Evolutionary conservation across 441 rosid genomes (phyloP).

Genomic region (Arabidopsis hybrid): DNA sequence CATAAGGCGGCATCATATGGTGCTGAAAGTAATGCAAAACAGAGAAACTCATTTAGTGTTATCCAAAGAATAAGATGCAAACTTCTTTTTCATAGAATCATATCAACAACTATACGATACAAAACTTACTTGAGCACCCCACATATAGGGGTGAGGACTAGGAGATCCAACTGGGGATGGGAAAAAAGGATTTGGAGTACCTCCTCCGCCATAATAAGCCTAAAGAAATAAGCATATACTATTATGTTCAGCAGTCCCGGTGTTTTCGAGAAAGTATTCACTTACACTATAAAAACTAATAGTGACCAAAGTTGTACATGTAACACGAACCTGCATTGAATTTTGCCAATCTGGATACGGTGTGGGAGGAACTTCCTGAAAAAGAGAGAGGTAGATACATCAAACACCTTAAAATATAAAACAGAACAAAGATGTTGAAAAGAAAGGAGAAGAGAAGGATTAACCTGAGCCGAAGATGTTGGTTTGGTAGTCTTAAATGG

Average conservation of each 20-base stretch:
- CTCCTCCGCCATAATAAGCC: slow-evolving; percentile 97
- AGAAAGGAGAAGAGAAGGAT: neutral
- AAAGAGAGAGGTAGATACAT: slow-evolving; percentile 15
- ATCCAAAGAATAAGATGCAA: slow-evolving; percentile 2
- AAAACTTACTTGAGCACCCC: slow-evolving; percentile 89
- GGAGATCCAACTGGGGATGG: slow-evolving; percentile 93
- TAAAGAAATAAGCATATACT: slow-evolving; percentile 45
- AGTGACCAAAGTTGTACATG: neutral
- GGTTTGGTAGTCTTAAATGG: slow-evolving; percentile 77
- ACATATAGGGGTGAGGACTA: slow-evolving; percentile 85
- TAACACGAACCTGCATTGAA: slow-evolving; percentile 79
- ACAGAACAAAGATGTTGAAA: neutral
- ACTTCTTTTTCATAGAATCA: neutral
- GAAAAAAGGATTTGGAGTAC: slow-evolving; percentile 81
- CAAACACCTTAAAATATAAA: neutral
- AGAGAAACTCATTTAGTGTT: slow-evolving; percentile 2
- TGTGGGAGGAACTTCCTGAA: slow-evolving; percentile 74
- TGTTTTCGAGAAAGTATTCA: slow-evolving; percentile 8
- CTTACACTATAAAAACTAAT: slow-evolving; percentile 18
- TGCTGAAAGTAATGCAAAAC: slow-evolving; percentile 55
- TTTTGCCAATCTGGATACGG: slow-evolving; percentile 95
- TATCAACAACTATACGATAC: slow-evolving; percentile 3
- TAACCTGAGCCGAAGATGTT: slow-evolving; percentile 55
- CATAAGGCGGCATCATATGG: slow-evolving; percentile 89
- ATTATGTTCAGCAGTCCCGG: neutral